A percentile compares a stretch with the other conserved stretches of the same genome.
Evolutionary conservation across 192 early-diverging fungal species (phyloP).

Genomic region (Ambispora gerdemannii): DNA sequence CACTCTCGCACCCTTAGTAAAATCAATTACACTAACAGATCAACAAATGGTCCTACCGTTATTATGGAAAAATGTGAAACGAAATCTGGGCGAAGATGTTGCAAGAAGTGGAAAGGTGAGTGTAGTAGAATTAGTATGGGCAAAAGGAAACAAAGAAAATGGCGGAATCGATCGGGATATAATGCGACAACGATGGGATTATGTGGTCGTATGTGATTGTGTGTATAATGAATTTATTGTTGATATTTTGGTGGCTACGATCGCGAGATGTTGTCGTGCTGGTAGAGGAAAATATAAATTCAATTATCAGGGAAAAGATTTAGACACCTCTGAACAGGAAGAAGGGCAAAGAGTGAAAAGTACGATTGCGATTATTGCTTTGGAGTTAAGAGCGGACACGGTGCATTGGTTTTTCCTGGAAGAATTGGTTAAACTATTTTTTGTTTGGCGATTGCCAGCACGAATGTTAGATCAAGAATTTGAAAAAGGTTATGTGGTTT

Average conservation of each 20-base stretch:
- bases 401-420: slow-evolving; percentile 43
- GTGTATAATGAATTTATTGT: slow-evolving; percentile 45
- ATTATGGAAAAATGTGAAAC: slow-evolving; percentile 43
- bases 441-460: slow-evolving; percentile 34
- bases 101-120: slow-evolving; percentile 5
- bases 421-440: slow-evolving; percentile 30
- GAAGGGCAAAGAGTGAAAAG: slow-evolving; percentile 3
- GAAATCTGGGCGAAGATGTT: slow-evolving; percentile 39
- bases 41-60: slow-evolving; percentile 42
- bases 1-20: slow-evolving; percentile 39
- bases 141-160: slow-evolving; percentile 9
- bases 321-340: slow-evolving; percentile 20
- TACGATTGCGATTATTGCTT: slow-evolving; percentile 36
- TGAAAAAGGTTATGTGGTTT: slow-evolving; percentile 40
- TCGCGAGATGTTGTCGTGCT: slow-evolving; percentile 13
- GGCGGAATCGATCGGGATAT: slow-evolving; percentile 38
- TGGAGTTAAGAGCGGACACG: slow-evolving; percentile 42
- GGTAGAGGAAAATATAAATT: neutral
- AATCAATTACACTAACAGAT: slow-evolving; percentile 41
- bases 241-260: slow-evolving; percentile 37
- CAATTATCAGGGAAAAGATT: neutral
- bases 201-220: slow-evolving; percentile 42
- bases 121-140: slow-evolving; percentile 41
- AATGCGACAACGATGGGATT: slow-evolving; percentile 33
- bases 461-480: slow-evolving; percentile 36